Conservation (phyloP, 257 asterid species). For the Marsdenia floribunda region DNA sequence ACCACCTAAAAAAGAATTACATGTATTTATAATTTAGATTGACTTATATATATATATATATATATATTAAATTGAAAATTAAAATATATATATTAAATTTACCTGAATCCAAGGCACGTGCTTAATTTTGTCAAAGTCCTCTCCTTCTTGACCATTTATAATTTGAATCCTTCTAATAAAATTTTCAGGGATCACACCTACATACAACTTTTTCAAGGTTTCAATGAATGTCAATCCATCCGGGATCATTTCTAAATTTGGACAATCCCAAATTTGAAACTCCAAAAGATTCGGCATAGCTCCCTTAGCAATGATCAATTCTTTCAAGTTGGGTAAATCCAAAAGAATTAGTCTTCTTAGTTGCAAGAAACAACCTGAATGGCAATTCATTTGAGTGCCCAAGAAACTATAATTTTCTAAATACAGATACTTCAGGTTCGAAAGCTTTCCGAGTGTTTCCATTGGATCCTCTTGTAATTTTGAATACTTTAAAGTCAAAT, state of each 20-base stretch:
- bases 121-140: no score
- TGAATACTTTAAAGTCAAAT: not conserved
- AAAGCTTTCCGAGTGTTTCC: slow-evolving; percentile 15
- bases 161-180: no score
- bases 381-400: slow-evolving; percentile 10
- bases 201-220: not conserved
- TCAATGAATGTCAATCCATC: not conserved
- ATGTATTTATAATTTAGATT: no score
- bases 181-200: no score
- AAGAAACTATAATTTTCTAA: not conserved
- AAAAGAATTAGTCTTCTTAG: slow-evolving; percentile 3
- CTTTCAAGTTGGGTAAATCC: not conserved
- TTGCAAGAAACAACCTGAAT: not conserved
- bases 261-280: not conserved
- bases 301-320: slow-evolving; percentile 7
- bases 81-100: no score
- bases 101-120: no score
- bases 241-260: not conserved
- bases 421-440: not conserved
- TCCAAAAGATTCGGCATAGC: slow-evolving; percentile 19
- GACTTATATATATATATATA: not conserved
- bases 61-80: no score
- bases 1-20: no score
- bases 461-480: slow-evolving; percentile 17
- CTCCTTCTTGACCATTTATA: no score